These are phyloP conservation scores for Solanum infundibuliforme DNA, from an alignment of 257 asterid genomes.

Conservation along the genomic window DNA sequence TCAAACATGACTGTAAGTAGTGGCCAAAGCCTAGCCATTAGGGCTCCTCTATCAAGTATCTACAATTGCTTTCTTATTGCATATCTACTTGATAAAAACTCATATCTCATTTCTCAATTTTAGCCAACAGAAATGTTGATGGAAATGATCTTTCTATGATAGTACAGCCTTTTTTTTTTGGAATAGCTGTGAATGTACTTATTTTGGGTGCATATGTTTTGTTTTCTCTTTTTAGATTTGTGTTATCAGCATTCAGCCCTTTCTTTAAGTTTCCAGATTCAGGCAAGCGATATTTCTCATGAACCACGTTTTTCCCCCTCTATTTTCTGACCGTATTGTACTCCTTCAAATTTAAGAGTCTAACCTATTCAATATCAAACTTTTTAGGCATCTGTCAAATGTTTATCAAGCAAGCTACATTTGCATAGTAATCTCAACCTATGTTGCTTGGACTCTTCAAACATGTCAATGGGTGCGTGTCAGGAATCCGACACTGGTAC, in stretches of 20 bases:
- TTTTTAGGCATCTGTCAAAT: neutral
- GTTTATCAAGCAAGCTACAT: neutral
- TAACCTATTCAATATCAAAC: neutral
- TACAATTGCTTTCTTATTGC: neutral
- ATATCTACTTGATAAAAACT: neutral
- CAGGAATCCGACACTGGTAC: too few relatives aligned
- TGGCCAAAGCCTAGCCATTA: neutral
- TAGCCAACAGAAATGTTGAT: neutral
- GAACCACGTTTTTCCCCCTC: neutral
- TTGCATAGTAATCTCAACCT: neutral
- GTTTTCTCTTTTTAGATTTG: neutral
- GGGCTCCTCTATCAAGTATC: neutral
- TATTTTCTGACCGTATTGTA: neutral
- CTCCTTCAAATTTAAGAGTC: neutral
- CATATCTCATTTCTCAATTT: neutral
- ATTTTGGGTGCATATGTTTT: neutral
- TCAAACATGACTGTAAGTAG: neutral
- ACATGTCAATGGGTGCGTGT: too few relatives aligned
- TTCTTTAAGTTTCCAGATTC: neutral
- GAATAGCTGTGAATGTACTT: neutral
- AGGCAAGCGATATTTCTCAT: neutral
- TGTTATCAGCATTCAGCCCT: neutral
- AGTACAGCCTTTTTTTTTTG: neutral
- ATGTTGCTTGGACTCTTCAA: too few relatives aligned
- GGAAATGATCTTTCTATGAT: neutral